Evolutionary conservation across 2,329 filamentous ascomycete genomes (phyloP).

Genomic region (Ascochyta clinopodiicola): DNA sequence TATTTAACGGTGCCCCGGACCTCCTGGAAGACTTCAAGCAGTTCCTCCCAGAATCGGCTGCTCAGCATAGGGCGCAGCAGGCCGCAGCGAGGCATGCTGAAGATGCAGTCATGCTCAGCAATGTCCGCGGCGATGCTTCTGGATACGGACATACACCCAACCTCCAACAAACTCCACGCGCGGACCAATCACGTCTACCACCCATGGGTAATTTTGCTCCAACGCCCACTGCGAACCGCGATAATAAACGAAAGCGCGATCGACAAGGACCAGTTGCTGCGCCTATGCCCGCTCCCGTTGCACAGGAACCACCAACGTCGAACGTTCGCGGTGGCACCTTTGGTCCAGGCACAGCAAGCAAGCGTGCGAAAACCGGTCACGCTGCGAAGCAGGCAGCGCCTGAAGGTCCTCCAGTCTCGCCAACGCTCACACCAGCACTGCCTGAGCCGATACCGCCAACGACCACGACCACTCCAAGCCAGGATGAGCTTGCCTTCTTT

Average conservation of each 20-base stretch:
- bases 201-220: constrained; percentile 95
- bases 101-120: constrained; percentile 71
- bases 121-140: constrained; percentile 63
- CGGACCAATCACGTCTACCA: constrained; percentile 67
- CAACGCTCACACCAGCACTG: constrained; percentile 84
- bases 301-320: constrained; percentile 42
- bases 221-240: constrained; percentile 80
- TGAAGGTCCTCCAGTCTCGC: constrained; percentile 71
- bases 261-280: constrained; percentile 59
- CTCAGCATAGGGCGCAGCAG: constrained; percentile 63
- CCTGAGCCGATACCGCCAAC: constrained; percentile 86
- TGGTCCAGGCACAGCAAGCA: constrained; percentile 38
- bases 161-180: constrained; percentile 56
- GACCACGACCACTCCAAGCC: constrained; percentile 72
- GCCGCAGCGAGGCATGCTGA: constrained; percentile 70
- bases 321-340: constrained; percentile 39
- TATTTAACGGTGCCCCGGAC: constrained; percentile 93
- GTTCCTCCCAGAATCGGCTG: constrained; percentile 89
- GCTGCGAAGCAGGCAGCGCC: constrained; percentile 66
- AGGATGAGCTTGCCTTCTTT: constrained; percentile 91
- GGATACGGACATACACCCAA: constrained; percentile 53
- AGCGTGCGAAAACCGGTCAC: constrained; percentile 76
- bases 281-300: constrained; percentile 41
- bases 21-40: constrained; percentile 98
- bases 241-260: constrained; percentile 82